Conservation (phyloP, 257 asterid species). For the Apocynum venetum region DNA sequence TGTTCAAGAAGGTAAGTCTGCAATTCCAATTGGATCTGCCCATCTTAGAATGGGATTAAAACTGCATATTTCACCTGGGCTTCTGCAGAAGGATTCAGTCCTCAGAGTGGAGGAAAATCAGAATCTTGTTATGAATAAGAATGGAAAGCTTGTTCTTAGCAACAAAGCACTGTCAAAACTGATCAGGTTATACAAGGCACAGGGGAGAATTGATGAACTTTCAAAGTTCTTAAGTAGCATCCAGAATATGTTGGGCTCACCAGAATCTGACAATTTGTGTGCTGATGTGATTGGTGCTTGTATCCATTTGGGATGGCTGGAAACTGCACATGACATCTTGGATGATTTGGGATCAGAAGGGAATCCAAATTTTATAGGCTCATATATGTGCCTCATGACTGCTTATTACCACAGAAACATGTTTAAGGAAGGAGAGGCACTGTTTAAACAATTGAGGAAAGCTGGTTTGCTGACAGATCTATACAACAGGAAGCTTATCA, state of each 20-base stretch:
- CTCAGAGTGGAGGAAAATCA: conserved; percentile 36
- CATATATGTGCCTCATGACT: conserved; percentile 46
- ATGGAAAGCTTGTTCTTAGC: conserved; percentile 54
- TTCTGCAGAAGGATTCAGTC: conserved; percentile 47
- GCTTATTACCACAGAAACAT: conserved; percentile 47
- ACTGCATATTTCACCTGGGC: conserved; percentile 49
- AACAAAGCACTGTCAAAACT: conserved; percentile 66
- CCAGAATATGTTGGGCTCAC: conserved; percentile 30
- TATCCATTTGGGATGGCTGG: conserved; percentile 71
- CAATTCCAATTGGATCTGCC: conserved; percentile 62
- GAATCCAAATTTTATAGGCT: conserved; percentile 25
- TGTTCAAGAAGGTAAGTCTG: conserved; percentile 14
- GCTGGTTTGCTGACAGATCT: conserved; percentile 15
- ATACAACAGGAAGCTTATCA: conserved; percentile 16
- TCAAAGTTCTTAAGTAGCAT: conserved; percentile 55
- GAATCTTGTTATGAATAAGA: conserved; percentile 38
- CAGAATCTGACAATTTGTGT: conserved; percentile 33
- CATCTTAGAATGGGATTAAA: conserved; percentile 56
- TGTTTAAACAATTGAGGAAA: conserved; percentile 40
- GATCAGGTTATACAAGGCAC: conserved; percentile 43
- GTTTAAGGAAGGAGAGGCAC: conserved; percentile 66
- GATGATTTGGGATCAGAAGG: conserved; percentile 66
- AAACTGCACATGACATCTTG: conserved; percentile 87
- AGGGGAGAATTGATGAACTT: conserved; percentile 51
- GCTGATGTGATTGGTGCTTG: conserved; percentile 58